These are phyloP conservation scores for Colletotrichum destructivum DNA, from an alignment of 2,329 filamentous ascomycete species.

Conservation along the genomic window DNA sequence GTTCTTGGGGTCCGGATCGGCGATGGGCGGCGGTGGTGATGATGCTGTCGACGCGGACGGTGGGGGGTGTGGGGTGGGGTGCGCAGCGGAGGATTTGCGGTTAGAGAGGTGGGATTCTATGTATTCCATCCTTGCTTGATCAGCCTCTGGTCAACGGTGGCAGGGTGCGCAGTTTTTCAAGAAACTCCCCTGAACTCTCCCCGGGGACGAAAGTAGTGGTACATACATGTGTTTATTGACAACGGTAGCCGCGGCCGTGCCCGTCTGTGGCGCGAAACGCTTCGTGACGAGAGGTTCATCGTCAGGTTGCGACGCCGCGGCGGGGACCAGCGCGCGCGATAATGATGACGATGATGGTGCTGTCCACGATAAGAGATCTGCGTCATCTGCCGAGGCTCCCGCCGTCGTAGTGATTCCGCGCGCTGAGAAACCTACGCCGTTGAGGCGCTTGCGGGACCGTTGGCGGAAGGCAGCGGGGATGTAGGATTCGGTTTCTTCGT, in stretches of 20 bases:
- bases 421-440: conserved; percentile 70
- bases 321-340: conserved; percentile 42
- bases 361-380: conserved; percentile 44
- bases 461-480: conserved; percentile 56
- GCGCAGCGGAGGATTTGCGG: conserved; percentile 59
- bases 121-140: conserved; percentile 85
- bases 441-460: conserved; percentile 62
- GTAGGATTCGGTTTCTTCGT: conserved; percentile 29
- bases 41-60: conserved; percentile 40
- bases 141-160: conserved; percentile 62
- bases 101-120: conserved; percentile 86
- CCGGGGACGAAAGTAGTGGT: conserved; percentile 21
- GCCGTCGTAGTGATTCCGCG: conserved; percentile 44
- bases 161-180: neutral
- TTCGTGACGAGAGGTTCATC: conserved; percentile 49
- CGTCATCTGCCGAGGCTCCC: conserved; percentile 45
- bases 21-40: conserved; percentile 34
- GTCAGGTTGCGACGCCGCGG: conserved; percentile 53
- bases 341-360: conserved; percentile 21
- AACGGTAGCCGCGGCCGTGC: conserved; percentile 71
- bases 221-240: conserved; percentile 87
- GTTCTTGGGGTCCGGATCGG: conserved; percentile 21
- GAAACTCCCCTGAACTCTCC: neutral
- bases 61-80: conserved; percentile 10
- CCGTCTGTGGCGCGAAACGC: conserved; percentile 82